Conservation (phyloP, 352 stramenopile species). For the Blastocystis sp. region DNA sequence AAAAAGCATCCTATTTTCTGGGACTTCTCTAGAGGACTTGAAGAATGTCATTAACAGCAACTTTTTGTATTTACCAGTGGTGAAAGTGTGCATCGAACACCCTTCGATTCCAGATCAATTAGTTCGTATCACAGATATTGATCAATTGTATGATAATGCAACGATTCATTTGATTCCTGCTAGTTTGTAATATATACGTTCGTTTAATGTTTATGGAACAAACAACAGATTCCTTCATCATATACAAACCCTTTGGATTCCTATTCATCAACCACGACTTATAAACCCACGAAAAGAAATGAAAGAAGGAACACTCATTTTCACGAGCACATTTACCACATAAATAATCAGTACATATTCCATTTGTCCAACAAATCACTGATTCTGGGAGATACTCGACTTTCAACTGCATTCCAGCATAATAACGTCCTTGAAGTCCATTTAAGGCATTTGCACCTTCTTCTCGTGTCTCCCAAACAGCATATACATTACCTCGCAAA, state of each 20-base stretch:
- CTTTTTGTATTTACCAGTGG: conserved; percentile 23
- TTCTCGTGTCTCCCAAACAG: conserved; percentile 42
- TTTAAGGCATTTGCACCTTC: neutral
- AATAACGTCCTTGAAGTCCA: conserved; percentile 15
- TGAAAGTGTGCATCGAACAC: conserved; percentile 47
- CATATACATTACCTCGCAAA: conserved; percentile 48
- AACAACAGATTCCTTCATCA: neutral
- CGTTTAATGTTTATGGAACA: neutral
- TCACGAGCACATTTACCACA: neutral
- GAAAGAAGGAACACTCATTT: conserved; percentile 38
- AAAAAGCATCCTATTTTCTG: neutral
- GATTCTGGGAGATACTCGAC: conserved; percentile 57
- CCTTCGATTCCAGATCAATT: conserved; percentile 6
- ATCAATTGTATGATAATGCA: conserved; percentile 52
- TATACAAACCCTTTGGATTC: conserved; percentile 17
- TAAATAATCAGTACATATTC: conserved; percentile 12
- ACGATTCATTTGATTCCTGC: conserved; percentile 3
- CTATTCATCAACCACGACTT: neutral
- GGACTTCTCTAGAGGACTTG: conserved; percentile 31
- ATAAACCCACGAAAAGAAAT: conserved; percentile 21
- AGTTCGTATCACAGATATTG: conserved; percentile 25
- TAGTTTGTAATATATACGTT: neutral
- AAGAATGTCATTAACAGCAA: neutral
- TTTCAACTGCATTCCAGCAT: conserved; percentile 22
- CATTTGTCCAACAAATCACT: conserved; percentile 50